These are phyloP conservation scores for Penicillium odoratum DNA, from an alignment of 495 filamentous ascomycete genomes.

Conservation along the genomic window DNA sequence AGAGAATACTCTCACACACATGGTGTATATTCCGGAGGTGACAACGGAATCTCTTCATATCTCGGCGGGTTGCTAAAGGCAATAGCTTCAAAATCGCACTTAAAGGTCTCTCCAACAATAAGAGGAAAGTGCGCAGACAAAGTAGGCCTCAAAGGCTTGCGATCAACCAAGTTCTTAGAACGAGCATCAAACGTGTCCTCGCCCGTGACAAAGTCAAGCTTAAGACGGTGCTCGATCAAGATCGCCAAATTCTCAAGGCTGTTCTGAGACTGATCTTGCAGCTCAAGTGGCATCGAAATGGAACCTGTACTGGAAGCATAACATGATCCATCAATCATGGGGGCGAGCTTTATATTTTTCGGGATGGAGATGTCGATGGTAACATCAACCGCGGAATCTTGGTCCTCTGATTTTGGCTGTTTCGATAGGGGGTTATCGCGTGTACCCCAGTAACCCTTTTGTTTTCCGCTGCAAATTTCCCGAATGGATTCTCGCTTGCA, in stretches of 20 bases:
- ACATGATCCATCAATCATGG: neutral
- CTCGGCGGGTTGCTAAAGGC: constrained; percentile 1
- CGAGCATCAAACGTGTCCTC: constrained; percentile 3
- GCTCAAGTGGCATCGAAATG: neutral
- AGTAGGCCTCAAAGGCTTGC: neutral
- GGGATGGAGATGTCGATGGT: constrained; percentile 2
- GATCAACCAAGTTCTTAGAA: neutral
- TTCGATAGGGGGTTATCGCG: neutral
- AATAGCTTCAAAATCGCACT: constrained; percentile 2
- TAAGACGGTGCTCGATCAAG: neutral
- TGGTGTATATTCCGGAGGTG: constrained; percentile 1
- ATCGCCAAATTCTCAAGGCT: neutral
- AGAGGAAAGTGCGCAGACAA: neutral
- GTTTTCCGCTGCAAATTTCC: neutral
- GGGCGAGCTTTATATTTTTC: neutral
- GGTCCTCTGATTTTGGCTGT: neutral
- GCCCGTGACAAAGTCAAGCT: neutral
- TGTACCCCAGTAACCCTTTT: constrained; percentile 2
- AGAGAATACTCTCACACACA: neutral
- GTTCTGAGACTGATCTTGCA: neutral
- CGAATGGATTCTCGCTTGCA: neutral
- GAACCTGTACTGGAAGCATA: neutral
- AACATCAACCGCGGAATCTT: neutral
- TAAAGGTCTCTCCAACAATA: neutral
- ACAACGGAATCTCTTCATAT: constrained; percentile 2